Conservation (phyloP, 2,329 filamentous ascomycete genomes). For the Aureobasidium sp. region DNA sequence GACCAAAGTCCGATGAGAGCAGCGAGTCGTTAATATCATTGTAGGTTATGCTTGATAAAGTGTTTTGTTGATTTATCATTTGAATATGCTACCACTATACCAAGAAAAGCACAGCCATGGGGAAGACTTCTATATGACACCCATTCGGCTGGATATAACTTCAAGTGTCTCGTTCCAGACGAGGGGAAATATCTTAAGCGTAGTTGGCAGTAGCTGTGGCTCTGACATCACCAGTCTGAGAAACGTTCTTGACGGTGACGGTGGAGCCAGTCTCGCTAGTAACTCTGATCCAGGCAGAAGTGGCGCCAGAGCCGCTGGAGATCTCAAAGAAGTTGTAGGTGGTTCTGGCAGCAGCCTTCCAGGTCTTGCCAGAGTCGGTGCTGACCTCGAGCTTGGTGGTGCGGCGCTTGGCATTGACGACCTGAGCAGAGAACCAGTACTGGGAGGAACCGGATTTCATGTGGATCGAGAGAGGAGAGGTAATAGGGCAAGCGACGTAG, state of each 20-base stretch:
- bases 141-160: too few relatives aligned
- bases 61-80: too few relatives aligned
- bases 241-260: slow-evolving; percentile 19
- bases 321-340: slow-evolving; percentile 24
- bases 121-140: too few relatives aligned
- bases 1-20: too few relatives aligned
- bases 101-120: too few relatives aligned
- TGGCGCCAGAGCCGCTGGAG: slow-evolving; percentile 12
- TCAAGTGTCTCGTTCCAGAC: too few relatives aligned
- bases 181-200: not conserved
- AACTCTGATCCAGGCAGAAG: slow-evolving; percentile 21
- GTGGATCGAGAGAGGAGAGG: slow-evolving; percentile 20
- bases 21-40: too few relatives aligned
- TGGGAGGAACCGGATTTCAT: slow-evolving; percentile 21
- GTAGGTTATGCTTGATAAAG: too few relatives aligned
- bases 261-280: slow-evolving; percentile 18
- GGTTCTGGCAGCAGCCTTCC: slow-evolving; percentile 19
- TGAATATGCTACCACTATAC: too few relatives aligned
- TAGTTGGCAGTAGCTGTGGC: slow-evolving; percentile 22
- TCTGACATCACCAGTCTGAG: slow-evolving; percentile 19
- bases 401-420: slow-evolving; percentile 22
- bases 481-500: slow-evolving; percentile 26
- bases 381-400: slow-evolving; percentile 22
- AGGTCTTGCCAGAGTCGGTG: slow-evolving; percentile 22
- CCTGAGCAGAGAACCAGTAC: slow-evolving; percentile 24